Evolutionary conservation across 1,284 basidiomycete species (phyloP).

Genomic region (Exobasidium rhododendri): DNA sequence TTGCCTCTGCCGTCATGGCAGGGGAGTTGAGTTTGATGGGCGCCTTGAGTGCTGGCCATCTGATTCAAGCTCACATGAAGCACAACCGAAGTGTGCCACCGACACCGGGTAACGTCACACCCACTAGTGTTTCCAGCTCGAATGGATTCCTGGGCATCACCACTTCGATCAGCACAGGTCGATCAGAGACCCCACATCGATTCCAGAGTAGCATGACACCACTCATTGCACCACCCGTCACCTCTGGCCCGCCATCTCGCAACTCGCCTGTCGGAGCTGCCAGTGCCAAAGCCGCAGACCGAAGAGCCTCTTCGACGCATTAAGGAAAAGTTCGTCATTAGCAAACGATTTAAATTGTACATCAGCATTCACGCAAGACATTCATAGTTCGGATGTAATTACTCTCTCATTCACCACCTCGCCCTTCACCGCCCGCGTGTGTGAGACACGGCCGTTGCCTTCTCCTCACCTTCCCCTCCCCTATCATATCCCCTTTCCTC

Average conservation of each 20-base stretch:
- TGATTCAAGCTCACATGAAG: slow-evolving; percentile 54
- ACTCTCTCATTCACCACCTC: too few relatives aligned
- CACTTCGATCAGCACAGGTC: neutral
- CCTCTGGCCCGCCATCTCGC: slow-evolving; percentile 1
- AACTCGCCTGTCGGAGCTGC: neutral
- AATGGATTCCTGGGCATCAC: slow-evolving; percentile 15
- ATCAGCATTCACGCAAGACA: too few relatives aligned
- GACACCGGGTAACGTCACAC: slow-evolving; percentile 47
- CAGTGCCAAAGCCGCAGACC: neutral
- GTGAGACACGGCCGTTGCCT: too few relatives aligned
- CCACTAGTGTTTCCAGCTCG: slow-evolving; percentile 11
- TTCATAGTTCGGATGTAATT: too few relatives aligned
- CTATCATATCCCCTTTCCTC: too few relatives aligned
- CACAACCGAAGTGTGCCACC: slow-evolving; percentile 51
- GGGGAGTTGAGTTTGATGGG: slow-evolving; percentile 53
- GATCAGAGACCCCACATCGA: slow-evolving; percentile 7
- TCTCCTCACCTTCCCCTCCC: too few relatives aligned
- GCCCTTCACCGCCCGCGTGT: too few relatives aligned
- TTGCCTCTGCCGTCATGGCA: slow-evolving; percentile 53
- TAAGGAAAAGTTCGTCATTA: too few relatives aligned
- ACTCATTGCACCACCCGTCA: slow-evolving; percentile 36
- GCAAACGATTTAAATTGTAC: too few relatives aligned
- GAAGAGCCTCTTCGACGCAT: neutral
- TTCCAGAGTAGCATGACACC: slow-evolving; percentile 34
- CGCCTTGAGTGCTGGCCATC: slow-evolving; percentile 49